Percentiles rank a stretch among this genome's conserved stretches.
phyloP scores from a whole-genome alignment of 2,329 filamentous ascomycete genomes.

The Didymosphaeria variabile region DNA sequence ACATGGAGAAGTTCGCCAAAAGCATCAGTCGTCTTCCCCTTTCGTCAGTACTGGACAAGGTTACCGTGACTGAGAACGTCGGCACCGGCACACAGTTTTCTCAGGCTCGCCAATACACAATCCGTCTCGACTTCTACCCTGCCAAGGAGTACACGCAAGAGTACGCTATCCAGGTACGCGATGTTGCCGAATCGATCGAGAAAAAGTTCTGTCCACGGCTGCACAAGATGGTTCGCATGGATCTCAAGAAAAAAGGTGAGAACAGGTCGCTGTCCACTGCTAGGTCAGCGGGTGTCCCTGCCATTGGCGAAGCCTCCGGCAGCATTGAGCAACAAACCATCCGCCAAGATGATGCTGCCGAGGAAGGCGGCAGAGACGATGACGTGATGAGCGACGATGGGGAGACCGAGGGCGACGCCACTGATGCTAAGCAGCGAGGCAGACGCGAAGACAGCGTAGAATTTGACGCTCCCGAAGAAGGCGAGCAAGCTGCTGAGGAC shows the following conservation, averaged over 20 bases:
- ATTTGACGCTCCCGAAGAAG: conserved; percentile 92
- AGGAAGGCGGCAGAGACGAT: conserved; percentile 64
- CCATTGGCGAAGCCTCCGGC: conserved; percentile 73
- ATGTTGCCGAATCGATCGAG: conserved; percentile 84
- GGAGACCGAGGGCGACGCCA: conserved; percentile 64
- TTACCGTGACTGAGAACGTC: conserved; percentile 80
- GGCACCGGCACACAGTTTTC: conserved; percentile 73
- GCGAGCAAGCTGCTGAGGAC: conserved; percentile 78
- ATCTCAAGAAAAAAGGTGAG: conserved; percentile 79
- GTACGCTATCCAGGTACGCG: conserved; percentile 81
- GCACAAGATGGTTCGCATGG: conserved; percentile 74
- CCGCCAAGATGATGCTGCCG: conserved; percentile 46
- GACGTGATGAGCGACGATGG: conserved; percentile 78
- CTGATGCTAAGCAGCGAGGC: conserved; percentile 74
- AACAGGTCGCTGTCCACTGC: conserved; percentile 63
- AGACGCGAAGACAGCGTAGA: conserved; percentile 85
- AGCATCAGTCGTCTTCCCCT: conserved; percentile 87
- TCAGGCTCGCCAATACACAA: conserved; percentile 84
- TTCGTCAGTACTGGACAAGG: conserved; percentile 82
- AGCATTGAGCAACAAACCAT: conserved; percentile 61
- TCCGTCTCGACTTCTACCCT: conserved; percentile 85
- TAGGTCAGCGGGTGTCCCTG: conserved; percentile 72
- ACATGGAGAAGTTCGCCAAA: conserved; percentile 86
- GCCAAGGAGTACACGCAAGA: conserved; percentile 82
- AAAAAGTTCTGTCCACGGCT: conserved; percentile 78